Conservation (phyloP, 1,284 basidiomycete species). For the Naganishia sp. region DNA sequence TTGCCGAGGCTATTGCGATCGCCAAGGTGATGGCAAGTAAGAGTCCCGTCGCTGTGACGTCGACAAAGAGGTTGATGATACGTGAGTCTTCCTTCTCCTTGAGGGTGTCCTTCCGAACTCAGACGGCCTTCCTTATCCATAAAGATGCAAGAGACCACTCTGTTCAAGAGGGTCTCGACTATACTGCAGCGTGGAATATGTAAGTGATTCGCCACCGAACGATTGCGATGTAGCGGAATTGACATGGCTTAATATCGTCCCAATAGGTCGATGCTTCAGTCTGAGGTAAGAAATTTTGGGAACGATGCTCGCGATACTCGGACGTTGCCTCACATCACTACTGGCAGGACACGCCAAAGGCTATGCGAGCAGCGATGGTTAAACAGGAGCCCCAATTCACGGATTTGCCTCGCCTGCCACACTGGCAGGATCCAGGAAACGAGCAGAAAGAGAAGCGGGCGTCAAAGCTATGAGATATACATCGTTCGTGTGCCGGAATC, state of each 20-base stretch:
- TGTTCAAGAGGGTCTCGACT: slow-evolving; percentile 76
- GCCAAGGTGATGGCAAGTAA: slow-evolving; percentile 72
- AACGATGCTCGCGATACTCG: background rate
- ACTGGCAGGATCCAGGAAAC: slow-evolving; percentile 3
- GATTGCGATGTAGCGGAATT: background rate
- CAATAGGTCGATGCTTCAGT: slow-evolving; percentile 60
- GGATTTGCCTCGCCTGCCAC: slow-evolving; percentile 8
- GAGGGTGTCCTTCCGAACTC: slow-evolving; percentile 39
- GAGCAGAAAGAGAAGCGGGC: background rate
- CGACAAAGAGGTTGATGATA: slow-evolving; percentile 72
- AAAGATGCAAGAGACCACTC: slow-evolving; percentile 72
- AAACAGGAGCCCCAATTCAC: slow-evolving; percentile 50
- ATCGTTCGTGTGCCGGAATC: too few species aligned
- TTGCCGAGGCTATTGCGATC: slow-evolving; percentile 62
- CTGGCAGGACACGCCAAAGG: slow-evolving; percentile 51
- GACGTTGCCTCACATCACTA: background rate
- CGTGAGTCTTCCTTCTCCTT: slow-evolving; percentile 14
- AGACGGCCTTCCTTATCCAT: slow-evolving; percentile 3
- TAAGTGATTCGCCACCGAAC: slow-evolving; percentile 33
- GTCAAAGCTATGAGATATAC: slow-evolving; percentile 1
- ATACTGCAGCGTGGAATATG: slow-evolving; percentile 75
- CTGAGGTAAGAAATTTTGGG: slow-evolving; percentile 58
- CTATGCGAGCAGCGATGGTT: slow-evolving; percentile 54
- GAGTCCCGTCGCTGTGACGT: slow-evolving; percentile 75
- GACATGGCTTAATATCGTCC: background rate